Evolutionary conservation across 768 basidiomycete genomes (phyloP), one percentile per base, ranked within the genome.

Genomic region (Sutorius australiensis): DNA sequence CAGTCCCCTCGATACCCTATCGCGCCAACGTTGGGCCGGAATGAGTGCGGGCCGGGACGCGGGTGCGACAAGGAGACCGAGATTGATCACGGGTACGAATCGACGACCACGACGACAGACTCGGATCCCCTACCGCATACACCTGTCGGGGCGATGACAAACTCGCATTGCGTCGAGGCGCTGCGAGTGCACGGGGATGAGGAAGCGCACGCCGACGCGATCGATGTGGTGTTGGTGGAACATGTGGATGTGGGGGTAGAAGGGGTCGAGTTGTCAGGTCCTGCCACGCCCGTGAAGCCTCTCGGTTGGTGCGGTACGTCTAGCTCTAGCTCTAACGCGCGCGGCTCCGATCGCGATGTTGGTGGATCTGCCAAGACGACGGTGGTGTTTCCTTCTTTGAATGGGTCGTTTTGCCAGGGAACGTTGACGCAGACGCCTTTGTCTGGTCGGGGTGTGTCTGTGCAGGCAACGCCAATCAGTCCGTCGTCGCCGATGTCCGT

Each of bases 81-180:
- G 54, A 63, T 50, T 1, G 64, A 65, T 36, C 60, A 64, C 34
- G 64, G 54, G 19, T 67, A 67, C 10, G 64, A 65, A 33, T 65
- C 64, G 5, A 53, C 62, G 9, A 65, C 64, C 17, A 67, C 64
- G 1, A 67, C 57, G 3, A 65, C 64, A 8, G 62, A 65, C 47
- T 65, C 64, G 6, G 60, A 62, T 53, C 64, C 65, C 53, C 55
- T 52, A 14, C 64, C 65, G 7, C 60, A 64, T 14, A 65, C 64
- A n/a, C 64, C 64, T 14, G 32, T 64, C 41, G 60, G 65, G 21
- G 37, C 43, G 40, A 9, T 32, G 8, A 55, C 51, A 14, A 37
- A 48, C 5, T 40, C 54, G 0, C 54, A 47, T 43, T 51, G 55
- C 14, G 41, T 50, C 7, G 53, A 51, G 33, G 49, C 34, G 5